Evolutionary conservation across 768 basidiomycete species (phyloP), one percentile per base, ranked within the genome.

Genomic region (Russula dissimulans): DNA sequence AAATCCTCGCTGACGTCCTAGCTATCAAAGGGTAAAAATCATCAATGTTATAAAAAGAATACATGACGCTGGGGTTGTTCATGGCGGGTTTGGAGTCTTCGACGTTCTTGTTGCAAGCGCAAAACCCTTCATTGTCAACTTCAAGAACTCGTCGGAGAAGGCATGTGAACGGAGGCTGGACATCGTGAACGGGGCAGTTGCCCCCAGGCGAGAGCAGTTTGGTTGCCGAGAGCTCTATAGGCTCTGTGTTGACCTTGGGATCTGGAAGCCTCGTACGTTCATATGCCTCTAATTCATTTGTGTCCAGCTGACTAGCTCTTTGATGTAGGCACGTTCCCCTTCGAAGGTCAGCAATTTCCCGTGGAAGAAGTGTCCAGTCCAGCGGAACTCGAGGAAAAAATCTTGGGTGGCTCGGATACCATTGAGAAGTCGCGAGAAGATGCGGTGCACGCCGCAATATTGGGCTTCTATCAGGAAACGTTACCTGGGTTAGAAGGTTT

Each of bases 201-300:
- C 53, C 10, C 59, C 59, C 4, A 43, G 5, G 26, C 59, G 59
- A 15, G 59, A 60, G 54, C 59, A 49, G 41, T 60, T 60, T 39
- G 54, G 54, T 14, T 54, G 59, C 34, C 22, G 47, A 29, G 59
- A 60, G 31, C 54, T 60, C 42, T 55, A 55, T 55, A 52, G 59
- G n/a, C 46, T 36, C 47, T 60, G 42, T 36, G 39, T 54, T 15
- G 59, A 60, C 47, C 34, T 54, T n/a, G 32, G 17, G 41, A 43
- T 60, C 31, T 60, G 59, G 59, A 60, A 60, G 11, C 59, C 59
- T 11, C 53, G 54, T 60, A 50, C 39, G 53, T 26, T n/a, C 54
- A 17, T 49, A n/a, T 38, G 11, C 14, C 22, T 47, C 38, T 11
- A 36, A 14, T 26, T 18, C 5, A 32, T 7, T 14, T 7, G 14